Conservation (phyloP, 805 yeast genomes). For the Trichomonascus vanleenenianus region DNA sequence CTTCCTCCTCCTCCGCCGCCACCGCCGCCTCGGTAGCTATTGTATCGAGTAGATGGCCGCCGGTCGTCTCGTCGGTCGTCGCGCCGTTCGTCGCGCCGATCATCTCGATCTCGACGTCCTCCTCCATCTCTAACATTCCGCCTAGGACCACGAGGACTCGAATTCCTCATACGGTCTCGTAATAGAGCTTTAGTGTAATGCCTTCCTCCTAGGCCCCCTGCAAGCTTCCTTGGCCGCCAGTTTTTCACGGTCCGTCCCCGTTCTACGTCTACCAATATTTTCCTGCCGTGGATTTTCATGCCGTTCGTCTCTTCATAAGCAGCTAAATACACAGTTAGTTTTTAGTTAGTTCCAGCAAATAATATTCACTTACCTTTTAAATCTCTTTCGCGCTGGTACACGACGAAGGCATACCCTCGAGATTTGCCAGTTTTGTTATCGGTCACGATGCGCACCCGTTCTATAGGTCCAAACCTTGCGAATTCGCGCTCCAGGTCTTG, state of each 20-base stretch:
- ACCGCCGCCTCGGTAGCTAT: constrained; percentile 3
- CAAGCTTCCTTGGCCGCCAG: constrained; percentile 44
- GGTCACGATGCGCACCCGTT: constrained; percentile 46
- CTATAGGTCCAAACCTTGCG: constrained; percentile 62
- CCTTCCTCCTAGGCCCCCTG: constrained; percentile 92
- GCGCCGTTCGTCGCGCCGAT: constrained; percentile 3
- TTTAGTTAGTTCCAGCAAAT: too few relatives aligned
- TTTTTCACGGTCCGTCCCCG: constrained; percentile 30
- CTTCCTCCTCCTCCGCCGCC: constrained; percentile 1
- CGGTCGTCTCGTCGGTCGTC: constrained; percentile 12
- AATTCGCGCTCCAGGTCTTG: constrained; percentile 59
- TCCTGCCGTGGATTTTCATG: constrained; percentile 42
- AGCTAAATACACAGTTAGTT: too few relatives aligned
- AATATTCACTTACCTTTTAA: too few relatives aligned
- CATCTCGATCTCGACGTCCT: constrained; percentile 5
- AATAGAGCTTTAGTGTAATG: constrained; percentile 39
- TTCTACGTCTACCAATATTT: constrained; percentile 37
- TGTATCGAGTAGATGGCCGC: background rate
- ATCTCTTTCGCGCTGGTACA: constrained; percentile 52
- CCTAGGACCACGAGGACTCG: constrained; percentile 6
- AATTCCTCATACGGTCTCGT: constrained; percentile 3
- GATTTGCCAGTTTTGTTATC: constrained; percentile 46
- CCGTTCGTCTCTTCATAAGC: constrained; percentile 59
- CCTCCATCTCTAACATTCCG: constrained; percentile 13
- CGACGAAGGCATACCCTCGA: constrained; percentile 79